Percentiles rank a stretch among this genome's conserved stretches.
Conservation (phyloP, 1,284 basidiomycete genomes). For the Ceratobasidium sp. region DNA sequence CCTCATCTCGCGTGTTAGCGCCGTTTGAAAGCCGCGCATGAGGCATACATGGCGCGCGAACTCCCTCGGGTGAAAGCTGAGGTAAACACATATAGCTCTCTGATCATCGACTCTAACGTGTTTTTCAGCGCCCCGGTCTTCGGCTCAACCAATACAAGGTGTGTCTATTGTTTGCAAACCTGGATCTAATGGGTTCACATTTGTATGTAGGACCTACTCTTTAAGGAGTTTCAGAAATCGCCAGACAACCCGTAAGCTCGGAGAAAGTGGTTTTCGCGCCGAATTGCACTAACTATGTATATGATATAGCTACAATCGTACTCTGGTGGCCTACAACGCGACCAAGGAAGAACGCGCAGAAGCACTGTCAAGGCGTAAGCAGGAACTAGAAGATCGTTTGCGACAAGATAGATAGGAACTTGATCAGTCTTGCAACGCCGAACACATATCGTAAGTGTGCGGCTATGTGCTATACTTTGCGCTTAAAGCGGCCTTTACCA, state of each 20-base stretch:
- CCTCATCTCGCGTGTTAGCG: conserved; percentile 38
- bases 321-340: conserved; percentile 82
- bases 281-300: neutral
- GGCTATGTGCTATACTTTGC: neutral
- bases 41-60: conserved; percentile 92
- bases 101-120: conserved; percentile 41
- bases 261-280: neutral
- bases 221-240: conserved; percentile 89
- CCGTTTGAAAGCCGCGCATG: conserved; percentile 79
- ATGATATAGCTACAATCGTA: conserved; percentile 80
- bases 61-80: conserved; percentile 84
- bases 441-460: neutral
- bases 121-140: conserved; percentile 79
- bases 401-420: conserved; percentile 54
- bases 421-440: neutral
- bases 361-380: conserved; percentile 72
- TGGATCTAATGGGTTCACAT: conserved; percentile 47
- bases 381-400: conserved; percentile 66
- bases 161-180: conserved; percentile 48
- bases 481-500: neutral
- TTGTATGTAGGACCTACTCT: conserved; percentile 70
- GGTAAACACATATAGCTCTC: conserved; percentile 58
- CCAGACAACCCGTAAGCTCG: conserved; percentile 85
- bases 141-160: conserved; percentile 88
- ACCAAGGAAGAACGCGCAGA: conserved; percentile 84